Base-by-base conservation (phyloP, 352 stramenopile species). In the Sclerospora graminicola region DNA sequence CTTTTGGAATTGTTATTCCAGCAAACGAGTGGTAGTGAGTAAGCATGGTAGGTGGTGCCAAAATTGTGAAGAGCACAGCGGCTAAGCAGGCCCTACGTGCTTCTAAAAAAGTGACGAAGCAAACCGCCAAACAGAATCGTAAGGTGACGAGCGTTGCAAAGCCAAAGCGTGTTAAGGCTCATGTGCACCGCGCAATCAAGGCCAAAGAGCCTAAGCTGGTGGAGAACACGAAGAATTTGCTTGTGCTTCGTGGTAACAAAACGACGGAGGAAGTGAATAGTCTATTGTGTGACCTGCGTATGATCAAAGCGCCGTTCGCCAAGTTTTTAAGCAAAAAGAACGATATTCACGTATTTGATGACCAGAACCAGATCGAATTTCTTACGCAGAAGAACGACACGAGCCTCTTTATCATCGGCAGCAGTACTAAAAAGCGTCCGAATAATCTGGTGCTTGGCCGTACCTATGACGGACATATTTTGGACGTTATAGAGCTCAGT, bases 381-480 rank as follows among this genome's bases (percentile, higher is more conserved):
- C 57, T 97, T n/a, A 84, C 77, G 47, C 62, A 90, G 49, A 99
- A 99, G 78, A 99, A 99, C 66, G 95, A 99, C 67, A 95, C 86
- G 51, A 85, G 88, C 16, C 63, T 99, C 2, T 99, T 99, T 68
- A 77, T 89, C 31, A 64, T 99, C 41, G 95, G 87, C 18, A 96
- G 77, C 64, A 89, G 95, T 79, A 98, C 96, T 48, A 99, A 99
- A 72, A 99, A 99, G 66, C 81, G 96, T 56, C 90, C 95, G 13
- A 97, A 98, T 71, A 99, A 99, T 61, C 61, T 99, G 20, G 79
- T 98, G 14, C 59, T 99, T 30, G 96, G 96, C 9, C 81, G 96
- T 48, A 98, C 91, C 8, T 99, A 98, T 60, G 95, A 99, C 69
- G 90, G 90, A 23, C 86, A 98, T 68, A 82, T 99, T 18, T 65